Evolutionary conservation across 257 asterid species (phyloP), one percentile per base, ranked within the genome.

Genomic region (Gardenia jasminoides): DNA sequence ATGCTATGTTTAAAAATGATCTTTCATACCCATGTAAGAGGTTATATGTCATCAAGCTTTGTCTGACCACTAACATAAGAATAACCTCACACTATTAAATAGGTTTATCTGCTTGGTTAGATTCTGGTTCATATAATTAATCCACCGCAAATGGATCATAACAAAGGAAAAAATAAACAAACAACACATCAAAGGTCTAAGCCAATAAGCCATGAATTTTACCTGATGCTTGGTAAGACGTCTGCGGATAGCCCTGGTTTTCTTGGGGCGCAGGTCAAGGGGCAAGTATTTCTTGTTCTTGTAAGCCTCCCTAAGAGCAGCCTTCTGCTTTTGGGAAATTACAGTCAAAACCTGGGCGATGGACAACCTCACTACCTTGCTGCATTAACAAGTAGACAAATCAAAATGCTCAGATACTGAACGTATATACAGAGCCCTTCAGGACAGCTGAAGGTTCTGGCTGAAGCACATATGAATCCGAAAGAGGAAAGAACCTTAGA

Each of bases 221-320:
- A 84, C 87, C 87, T 84, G 85, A 83, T 84, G 87, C 79, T 84
- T 81, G 62, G 85, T 81, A 58, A 84, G 75, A 70, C 85, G 87
- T 59, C 65, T 81, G 68, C 87, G 83, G 41, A 84, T 84, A 10
- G 87, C 87, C 41, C 87, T 79, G 67, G 87, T 84, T 72, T 84
- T 84, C 83, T 84, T 84, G 31, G 85, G 87, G 79, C 87, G 85
- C 24, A 84, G 76, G 44, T 84, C 87, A 39, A 84, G 87, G 33
- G 85, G 87, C 81, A 84, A 78, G 79, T 78, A 81, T 70, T 84
- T 84, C 81, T 84, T 78, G 82, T 84, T 84, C 82, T 84, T 81
- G 79, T 84, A 84, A 33, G 74, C 87, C 12, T 81, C 85, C 44
- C 87, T 31, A 41, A 84, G 81, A 52, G 83, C 87, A n/a, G 85